Conservation (phyloP, 2,329 filamentous ascomycete species). For the Phialocephala sp. region DNA sequence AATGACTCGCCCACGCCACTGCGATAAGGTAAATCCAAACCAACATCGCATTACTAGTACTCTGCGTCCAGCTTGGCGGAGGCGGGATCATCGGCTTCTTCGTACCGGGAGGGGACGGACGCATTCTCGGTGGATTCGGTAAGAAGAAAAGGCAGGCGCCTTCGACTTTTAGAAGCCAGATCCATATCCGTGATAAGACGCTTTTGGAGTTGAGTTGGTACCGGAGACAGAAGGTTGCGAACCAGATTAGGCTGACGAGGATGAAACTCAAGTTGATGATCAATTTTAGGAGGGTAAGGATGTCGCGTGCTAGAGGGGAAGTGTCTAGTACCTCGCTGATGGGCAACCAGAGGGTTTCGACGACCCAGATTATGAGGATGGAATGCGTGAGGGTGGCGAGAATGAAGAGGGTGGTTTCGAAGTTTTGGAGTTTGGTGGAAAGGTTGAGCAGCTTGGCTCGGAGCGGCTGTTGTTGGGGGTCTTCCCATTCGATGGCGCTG, state of each 20-base stretch:
- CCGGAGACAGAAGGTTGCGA: neutral
- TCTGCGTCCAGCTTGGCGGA: neutral
- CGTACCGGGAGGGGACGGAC: neutral
- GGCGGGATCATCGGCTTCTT: neutral
- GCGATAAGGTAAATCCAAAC: neutral
- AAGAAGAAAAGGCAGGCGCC: neutral
- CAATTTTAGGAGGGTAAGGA: neutral
- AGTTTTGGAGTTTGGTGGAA: neutral
- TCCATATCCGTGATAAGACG: neutral
- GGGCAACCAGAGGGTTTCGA: neutral
- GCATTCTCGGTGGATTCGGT: neutral
- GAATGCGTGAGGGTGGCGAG: neutral
- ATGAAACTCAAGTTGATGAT: neutral
- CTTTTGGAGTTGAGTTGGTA: neutral
- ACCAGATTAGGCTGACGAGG: neutral
- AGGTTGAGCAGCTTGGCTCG: neutral
- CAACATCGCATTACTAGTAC: neutral
- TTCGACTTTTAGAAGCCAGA: no score
- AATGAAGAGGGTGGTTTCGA: slow-evolving; percentile 1
- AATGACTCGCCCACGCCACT: neutral
- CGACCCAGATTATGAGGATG: neutral
- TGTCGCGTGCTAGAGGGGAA: neutral
- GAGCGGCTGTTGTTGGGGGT: neutral
- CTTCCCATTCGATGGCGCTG: neutral
- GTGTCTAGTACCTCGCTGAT: neutral